Evolutionary conservation across 495 filamentous ascomycete species (phyloP).

Genomic region (Aspergillus affinis): DNA sequence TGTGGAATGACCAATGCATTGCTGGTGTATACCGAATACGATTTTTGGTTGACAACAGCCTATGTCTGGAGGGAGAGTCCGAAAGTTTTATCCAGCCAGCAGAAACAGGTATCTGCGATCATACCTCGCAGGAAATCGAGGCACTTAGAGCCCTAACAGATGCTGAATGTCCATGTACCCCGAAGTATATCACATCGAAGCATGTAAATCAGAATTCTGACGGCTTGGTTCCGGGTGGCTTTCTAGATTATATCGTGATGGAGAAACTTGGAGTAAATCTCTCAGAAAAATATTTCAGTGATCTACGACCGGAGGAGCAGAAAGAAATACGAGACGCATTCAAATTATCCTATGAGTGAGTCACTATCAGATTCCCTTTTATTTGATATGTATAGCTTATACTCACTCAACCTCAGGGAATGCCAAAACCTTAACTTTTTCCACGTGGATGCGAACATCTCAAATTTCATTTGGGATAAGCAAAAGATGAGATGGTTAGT

Average conservation of each 20-base stretch:
- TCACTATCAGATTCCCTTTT: neutral
- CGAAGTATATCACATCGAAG: constrained; percentile 7
- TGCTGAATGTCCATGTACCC: constrained; percentile 7
- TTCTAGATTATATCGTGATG: constrained; percentile 14
- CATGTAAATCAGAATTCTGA: constrained; percentile 10
- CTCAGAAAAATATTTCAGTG: constrained; percentile 1
- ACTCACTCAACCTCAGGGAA: neutral
- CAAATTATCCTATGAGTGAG: constrained; percentile 11
- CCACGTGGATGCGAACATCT: constrained; percentile 1
- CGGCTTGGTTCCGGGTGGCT: constrained; percentile 7
- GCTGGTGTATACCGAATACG: neutral
- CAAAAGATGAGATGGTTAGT: constrained; percentile 11
- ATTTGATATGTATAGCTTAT: constrained; percentile 1
- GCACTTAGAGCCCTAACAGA: constrained; percentile 4
- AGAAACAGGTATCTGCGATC: too few relatives aligned
- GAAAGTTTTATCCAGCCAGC: too few relatives aligned
- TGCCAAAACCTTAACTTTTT: constrained; percentile 6
- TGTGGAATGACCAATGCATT: too few relatives aligned
- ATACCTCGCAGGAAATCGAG: constrained; percentile 10
- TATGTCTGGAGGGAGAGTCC: too few relatives aligned
- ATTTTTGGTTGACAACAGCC: too few relatives aligned
- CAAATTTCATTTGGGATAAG: constrained; percentile 13
- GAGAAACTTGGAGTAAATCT: constrained; percentile 11
- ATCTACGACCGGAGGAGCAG: constrained; percentile 4
- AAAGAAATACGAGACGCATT: constrained; percentile 6